Evolutionary conservation across 225 moss, liverwort and hornwort genomes (phyloP).

Genomic region (Climacium dendroides): DNA sequence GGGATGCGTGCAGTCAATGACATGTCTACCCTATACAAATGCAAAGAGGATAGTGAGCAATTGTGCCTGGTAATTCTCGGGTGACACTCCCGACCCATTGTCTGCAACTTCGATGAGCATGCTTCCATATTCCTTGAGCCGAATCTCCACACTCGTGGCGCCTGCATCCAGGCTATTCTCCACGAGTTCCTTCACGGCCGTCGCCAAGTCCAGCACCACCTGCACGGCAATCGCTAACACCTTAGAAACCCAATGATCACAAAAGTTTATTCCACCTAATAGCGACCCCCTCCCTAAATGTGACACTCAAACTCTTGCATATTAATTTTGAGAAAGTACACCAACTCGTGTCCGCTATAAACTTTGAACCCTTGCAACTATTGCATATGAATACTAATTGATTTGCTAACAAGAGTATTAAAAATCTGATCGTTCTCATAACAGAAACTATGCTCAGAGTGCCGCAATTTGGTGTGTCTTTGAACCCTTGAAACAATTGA

Average conservation of each 20-base stretch:
- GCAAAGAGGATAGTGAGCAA: background rate
- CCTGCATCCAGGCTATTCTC: slow-evolving; percentile 95
- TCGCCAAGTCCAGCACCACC: slow-evolving; percentile 87
- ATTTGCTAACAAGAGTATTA: background rate
- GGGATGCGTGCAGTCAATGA: background rate
- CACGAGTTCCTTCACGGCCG: slow-evolving; percentile 95
- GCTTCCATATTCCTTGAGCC: slow-evolving; percentile 79
- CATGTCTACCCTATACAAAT: background rate
- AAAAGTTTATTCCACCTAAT: background rate
- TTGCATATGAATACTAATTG: background rate
- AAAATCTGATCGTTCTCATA: background rate
- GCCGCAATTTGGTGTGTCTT: background rate
- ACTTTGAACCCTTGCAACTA: background rate
- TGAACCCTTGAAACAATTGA: background rate
- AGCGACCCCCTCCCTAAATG: background rate
- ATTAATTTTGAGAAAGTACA: background rate
- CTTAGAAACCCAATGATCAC: background rate
- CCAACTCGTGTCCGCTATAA: background rate
- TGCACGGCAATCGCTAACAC: background rate
- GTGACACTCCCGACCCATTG: slow-evolving; percentile 76
- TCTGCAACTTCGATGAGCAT: slow-evolving; percentile 86
- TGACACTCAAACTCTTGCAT: background rate
- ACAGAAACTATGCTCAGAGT: background rate
- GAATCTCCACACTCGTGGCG: slow-evolving; percentile 78
- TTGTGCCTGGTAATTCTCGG: slow-evolving; percentile 67